Percentiles rank a stretch among this genome's conserved stretches.
Conservation (phyloP, 352 stramenopile genomes). For the Phytophthora nicotianae region DNA sequence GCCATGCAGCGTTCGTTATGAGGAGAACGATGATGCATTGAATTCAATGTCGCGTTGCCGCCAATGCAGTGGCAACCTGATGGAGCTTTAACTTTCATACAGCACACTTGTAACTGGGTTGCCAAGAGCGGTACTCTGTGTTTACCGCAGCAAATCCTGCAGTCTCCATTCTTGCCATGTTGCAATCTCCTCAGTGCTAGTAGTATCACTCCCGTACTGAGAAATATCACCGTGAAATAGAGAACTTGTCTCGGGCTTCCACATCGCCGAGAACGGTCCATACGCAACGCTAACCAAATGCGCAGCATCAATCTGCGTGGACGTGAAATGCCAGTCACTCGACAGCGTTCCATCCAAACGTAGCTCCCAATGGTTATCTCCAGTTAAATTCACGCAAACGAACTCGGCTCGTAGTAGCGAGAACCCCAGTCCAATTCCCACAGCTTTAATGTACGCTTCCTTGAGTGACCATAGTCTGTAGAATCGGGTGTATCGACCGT, state of each 20-base stretch:
- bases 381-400: background rate
- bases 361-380: slow-evolving; percentile 40
- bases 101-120: slow-evolving; percentile 13
- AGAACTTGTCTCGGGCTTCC: slow-evolving; percentile 49
- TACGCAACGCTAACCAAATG: slow-evolving; percentile 58
- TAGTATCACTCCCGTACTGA: background rate
- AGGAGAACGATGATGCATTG: background rate
- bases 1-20: slow-evolving; percentile 2
- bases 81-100: slow-evolving; percentile 18
- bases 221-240: slow-evolving; percentile 32
- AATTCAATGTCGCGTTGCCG: background rate
- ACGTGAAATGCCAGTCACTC: slow-evolving; percentile 52
- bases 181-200: background rate
- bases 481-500: slow-evolving; percentile 48
- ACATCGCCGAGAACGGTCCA: slow-evolving; percentile 49
- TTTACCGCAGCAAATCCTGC: slow-evolving; percentile 22
- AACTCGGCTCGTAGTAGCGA: slow-evolving; percentile 65
- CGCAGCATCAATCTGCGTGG: slow-evolving; percentile 29
- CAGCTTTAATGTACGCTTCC: slow-evolving; percentile 77
- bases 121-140: too few relatives aligned
- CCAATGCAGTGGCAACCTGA: background rate
- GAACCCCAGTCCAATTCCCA: slow-evolving; percentile 75
- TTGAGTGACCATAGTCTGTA: slow-evolving; percentile 82
- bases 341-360: slow-evolving; percentile 44
- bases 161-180: slow-evolving; percentile 30